Conservation (phyloP, 2,329 filamentous ascomycete species). For the Trichoderma koningiopsis region DNA sequence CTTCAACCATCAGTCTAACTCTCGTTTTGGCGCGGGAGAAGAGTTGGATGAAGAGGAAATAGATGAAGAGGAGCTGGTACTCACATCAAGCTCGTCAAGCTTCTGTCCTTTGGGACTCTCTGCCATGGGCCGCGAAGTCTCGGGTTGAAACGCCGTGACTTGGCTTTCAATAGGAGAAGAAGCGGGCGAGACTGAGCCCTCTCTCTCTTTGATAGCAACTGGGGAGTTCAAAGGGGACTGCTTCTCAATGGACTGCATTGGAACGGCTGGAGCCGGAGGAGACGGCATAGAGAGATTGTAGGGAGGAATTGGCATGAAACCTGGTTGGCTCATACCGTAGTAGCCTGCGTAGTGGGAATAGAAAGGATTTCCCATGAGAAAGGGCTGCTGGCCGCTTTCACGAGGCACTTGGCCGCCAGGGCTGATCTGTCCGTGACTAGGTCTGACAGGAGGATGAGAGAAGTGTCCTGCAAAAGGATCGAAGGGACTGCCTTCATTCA, state of each 20-base stretch:
- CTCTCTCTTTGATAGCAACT: neutral
- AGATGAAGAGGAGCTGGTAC: neutral
- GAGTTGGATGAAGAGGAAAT: neutral
- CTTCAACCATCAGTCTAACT: conserved; percentile 10
- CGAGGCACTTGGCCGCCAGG: neutral
- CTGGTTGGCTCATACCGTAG: neutral
- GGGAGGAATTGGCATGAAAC: neutral
- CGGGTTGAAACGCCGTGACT: neutral
- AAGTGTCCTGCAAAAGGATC: neutral
- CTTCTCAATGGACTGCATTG: neutral
- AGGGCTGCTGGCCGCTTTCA: neutral
- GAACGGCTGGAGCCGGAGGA: neutral
- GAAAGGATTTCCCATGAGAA: neutral
- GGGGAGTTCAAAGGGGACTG: neutral
- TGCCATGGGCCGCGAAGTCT: neutral
- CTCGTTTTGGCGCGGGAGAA: neutral
- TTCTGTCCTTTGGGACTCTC: neutral
- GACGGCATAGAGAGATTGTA: neutral
- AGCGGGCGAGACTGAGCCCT: neutral
- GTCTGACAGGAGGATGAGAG: neutral
- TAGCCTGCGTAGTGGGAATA: neutral
- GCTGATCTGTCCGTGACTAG: neutral
- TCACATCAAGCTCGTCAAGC: conserved; percentile 9
- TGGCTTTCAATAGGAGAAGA: neutral
- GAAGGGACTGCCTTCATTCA: neutral